Evolutionary conservation across 2,329 filamentous ascomycete genomes (phyloP), one percentile per base, ranked within the genome.

Genomic region (Aspergillus arachidicola): DNA sequence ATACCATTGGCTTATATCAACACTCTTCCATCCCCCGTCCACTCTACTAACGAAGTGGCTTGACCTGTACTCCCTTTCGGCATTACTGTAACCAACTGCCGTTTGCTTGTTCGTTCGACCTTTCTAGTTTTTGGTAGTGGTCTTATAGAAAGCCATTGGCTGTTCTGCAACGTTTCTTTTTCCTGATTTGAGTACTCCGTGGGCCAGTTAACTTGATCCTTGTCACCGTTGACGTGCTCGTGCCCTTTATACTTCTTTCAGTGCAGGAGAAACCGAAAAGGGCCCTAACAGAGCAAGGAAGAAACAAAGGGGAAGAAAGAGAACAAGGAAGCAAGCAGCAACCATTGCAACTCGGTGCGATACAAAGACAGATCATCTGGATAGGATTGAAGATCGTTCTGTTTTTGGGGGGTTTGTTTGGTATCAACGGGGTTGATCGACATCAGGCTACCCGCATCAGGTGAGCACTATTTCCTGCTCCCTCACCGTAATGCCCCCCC

Each of bases 371-470:
- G 21, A 51, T 32, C 48, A 19, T 11, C 5, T 11, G 19, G 9
- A 32, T 11, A n/a, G 28, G 48, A 32, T 32, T n/a, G 28, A 51
- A 51, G 48, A 32, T 51, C 48, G 19, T 53, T 30, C 19, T 55
- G 6, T 55, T 55, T 16, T 26, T 19, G 28, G 38, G 14, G 36
- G 38, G 14, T 16, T 38, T 55, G 30, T 38, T 55, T 55, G 34
- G 48, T 51, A 51, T 32, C 28, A 32, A 32, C 48, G 9, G 23
- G 45, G 26, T 51, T 61, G 68, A 69, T 67, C 65, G 60, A 59
- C 65, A 62, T 58, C 57, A 63, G 64, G 66, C 66, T 69, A 60
- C 61, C 55, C 66, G 60, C 57, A 62, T 62, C 65, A 62, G 64
- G 64, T 68, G 62, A 64, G 66, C 60, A 65, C 61, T 64, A 62